Base-by-base conservation (phyloP, 257 asterid species). In the Nicotiana benthamiana region DNA sequence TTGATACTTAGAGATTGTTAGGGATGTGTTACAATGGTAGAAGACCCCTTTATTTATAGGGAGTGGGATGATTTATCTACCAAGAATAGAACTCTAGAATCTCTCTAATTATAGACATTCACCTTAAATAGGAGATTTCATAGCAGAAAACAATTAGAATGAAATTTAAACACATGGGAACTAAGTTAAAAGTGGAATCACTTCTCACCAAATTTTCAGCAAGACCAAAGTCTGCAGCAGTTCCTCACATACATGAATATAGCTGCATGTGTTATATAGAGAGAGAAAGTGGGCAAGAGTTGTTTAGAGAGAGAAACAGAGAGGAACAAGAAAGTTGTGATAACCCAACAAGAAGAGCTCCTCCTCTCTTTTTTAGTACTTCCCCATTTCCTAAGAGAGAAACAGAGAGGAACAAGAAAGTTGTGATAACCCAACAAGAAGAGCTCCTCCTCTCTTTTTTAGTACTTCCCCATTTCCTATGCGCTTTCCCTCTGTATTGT, bases 381-480 rank as follows among this genome's bases (percentile, higher is more conserved):
- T n/a, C n/a, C n/a, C n/a, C n/a, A n/a, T n/a, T n/a, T n/a, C n/a
- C n/a, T n/a, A n/a, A 40, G 83, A 83, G 88, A 48, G 78, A 72
- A 40, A 30, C 5, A 13, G 20, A 32, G 79, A 79, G 34, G 86
- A 80, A 75, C 40, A 76, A 70, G 82, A 87, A 82, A 83, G 86
- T 54, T 79, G 80, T 75, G 67, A 83, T 79, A 79, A 86, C 72
- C 60, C 52, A 81, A 63, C 81, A 65, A 13, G 40, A 64, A 12
- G 40, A 32, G 20, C 27, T 53, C 12, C 22, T 20, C 34, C 10
- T 30, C 36, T 11, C 62, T 57, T 81, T 80, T 79, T 83, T 85
- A 80, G 80, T 84, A 70, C 87, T 84, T 88, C 92, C 90, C 94
- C 93, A 88, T 91, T 90, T 92, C 90, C 97, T 91, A 86, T 90